Conservation (phyloP, 2,329 filamentous ascomycete species). For the Colletotrichum tropicale region DNA sequence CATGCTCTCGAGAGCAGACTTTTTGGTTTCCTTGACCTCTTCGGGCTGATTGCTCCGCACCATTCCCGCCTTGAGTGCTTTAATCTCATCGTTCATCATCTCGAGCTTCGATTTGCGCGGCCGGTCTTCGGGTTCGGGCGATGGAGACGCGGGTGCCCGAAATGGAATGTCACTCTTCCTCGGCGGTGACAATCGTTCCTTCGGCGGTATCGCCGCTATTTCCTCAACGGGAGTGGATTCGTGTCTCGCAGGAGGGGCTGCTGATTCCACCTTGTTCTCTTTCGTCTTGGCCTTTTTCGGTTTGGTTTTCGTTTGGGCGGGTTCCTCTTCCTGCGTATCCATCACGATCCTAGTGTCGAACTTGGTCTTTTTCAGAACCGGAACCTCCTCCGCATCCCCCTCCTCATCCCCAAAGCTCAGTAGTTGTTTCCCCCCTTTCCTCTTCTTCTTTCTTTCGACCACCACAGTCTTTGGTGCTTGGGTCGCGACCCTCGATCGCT, state of each 20-base stretch:
- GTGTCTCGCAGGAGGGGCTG: neutral
- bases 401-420: slow-evolving; percentile 80
- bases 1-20: slow-evolving; percentile 73
- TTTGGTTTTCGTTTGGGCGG: slow-evolving; percentile 30
- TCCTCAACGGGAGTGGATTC: slow-evolving; percentile 6
- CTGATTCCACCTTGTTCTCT: slow-evolving; percentile 22
- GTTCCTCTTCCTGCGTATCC: slow-evolving; percentile 52
- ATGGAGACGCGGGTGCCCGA: slow-evolving; percentile 26
- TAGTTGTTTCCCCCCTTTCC: slow-evolving; percentile 76
- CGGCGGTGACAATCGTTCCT: slow-evolving; percentile 10
- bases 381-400: slow-evolving; percentile 59
- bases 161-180: neutral
- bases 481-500: slow-evolving; percentile 63
- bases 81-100: slow-evolving; percentile 79
- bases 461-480: slow-evolving; percentile 49
- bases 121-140: slow-evolving; percentile 37
- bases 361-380: slow-evolving; percentile 75
- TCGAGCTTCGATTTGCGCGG: slow-evolving; percentile 62
- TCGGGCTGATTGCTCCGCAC: slow-evolving; percentile 63
- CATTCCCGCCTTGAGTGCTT: slow-evolving; percentile 82
- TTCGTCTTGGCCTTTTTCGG: slow-evolving; percentile 34
- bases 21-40: slow-evolving; percentile 61
- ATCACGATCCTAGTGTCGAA: slow-evolving; percentile 79
- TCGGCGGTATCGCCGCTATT: slow-evolving; percentile 27
- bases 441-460: slow-evolving; percentile 66